A percentile compares a stretch with the other conserved stretches of the same genome.
Conservation (phyloP, 352 stramenopile genomes). For the Albugo candida region DNA sequence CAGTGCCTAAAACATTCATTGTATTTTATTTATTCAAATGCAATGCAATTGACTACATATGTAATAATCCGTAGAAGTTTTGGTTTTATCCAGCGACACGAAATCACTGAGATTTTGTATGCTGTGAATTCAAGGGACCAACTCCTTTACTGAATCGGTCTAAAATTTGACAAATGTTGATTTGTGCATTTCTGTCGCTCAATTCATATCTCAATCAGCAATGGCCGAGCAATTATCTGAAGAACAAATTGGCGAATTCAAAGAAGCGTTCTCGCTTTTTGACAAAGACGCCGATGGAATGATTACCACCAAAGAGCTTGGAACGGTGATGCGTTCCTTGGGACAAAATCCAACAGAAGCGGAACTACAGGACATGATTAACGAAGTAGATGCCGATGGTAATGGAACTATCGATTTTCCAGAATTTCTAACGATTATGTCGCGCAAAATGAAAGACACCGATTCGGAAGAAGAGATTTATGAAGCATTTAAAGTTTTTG, state of each 20-base stretch:
- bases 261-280: slow-evolving; percentile 99
- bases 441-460: slow-evolving; percentile 98
- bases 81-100: slow-evolving; percentile 4
- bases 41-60: too few species aligned
- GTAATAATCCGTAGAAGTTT: neutral
- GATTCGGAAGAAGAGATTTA: slow-evolving; percentile 98
- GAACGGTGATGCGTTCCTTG: slow-evolving; percentile 96
- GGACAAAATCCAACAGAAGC: slow-evolving; percentile 96
- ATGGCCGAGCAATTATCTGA: slow-evolving; percentile 83
- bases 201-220: slow-evolving; percentile 15
- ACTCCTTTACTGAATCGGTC: neutral
- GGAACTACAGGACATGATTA: slow-evolving; percentile 99
- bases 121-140: slow-evolving; percentile 6
- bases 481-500: slow-evolving; percentile 96
- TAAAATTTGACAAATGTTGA: slow-evolving; percentile 8
- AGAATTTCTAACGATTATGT: slow-evolving; percentile 99
- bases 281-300: slow-evolving; percentile 97
- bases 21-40: too few species aligned
- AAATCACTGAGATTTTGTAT: slow-evolving; percentile 8
- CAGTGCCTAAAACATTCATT: too few species aligned
- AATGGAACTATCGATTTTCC: slow-evolving; percentile 99
- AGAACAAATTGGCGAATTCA: slow-evolving; percentile 99
- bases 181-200: slow-evolving; percentile 38
- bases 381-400: slow-evolving; percentile 97
- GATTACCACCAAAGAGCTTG: slow-evolving; percentile 98